Evolutionary conservation across 331 rosid species (phyloP).

Genomic region (Cydonia oblonga): DNA sequence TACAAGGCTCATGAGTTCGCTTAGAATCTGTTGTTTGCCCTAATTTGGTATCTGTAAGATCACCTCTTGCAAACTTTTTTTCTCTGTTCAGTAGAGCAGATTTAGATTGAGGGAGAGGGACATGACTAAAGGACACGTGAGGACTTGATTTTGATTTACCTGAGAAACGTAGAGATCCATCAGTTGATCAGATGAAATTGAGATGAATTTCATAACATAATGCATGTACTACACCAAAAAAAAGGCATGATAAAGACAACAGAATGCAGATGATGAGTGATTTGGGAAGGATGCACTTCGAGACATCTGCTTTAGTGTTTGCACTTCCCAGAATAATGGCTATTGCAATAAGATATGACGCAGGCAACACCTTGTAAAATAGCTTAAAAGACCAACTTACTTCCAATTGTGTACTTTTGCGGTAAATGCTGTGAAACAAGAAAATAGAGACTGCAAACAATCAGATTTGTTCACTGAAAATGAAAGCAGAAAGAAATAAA

Average conservation of each 20-base stretch:
- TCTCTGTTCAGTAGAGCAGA: constrained; percentile 22
- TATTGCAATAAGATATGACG: constrained; percentile 1
- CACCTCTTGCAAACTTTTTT: constrained; percentile 22
- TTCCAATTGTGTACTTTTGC: constrained; percentile 31
- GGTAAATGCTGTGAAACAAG: constrained; percentile 25
- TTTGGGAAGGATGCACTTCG: not conserved
- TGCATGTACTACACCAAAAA: not conserved
- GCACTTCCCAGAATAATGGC: not conserved
- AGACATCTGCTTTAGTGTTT: not conserved
- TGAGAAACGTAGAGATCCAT: constrained; percentile 13
- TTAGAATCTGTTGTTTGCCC: constrained; percentile 6
- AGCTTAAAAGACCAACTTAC: constrained; percentile 27
- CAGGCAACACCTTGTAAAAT: not conserved
- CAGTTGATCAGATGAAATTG: not conserved
- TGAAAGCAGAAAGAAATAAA: not conserved
- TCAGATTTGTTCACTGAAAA: not conserved
- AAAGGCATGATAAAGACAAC: not conserved
- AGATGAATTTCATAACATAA: not conserved
- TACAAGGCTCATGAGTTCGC: not conserved
- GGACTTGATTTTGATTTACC: constrained; percentile 39
- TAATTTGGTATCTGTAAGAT: constrained; percentile 17
- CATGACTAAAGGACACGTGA: constrained; percentile 16
- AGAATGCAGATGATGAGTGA: not conserved
- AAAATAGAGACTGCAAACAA: not conserved
- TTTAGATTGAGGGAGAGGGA: constrained; percentile 24